Percentiles rank a stretch among this genome's conserved stretches.
These are phyloP conservation scores for Termitomyces sp. DNA, from an alignment of 768 basidiomycete genomes.

Conservation along the genomic window DNA sequence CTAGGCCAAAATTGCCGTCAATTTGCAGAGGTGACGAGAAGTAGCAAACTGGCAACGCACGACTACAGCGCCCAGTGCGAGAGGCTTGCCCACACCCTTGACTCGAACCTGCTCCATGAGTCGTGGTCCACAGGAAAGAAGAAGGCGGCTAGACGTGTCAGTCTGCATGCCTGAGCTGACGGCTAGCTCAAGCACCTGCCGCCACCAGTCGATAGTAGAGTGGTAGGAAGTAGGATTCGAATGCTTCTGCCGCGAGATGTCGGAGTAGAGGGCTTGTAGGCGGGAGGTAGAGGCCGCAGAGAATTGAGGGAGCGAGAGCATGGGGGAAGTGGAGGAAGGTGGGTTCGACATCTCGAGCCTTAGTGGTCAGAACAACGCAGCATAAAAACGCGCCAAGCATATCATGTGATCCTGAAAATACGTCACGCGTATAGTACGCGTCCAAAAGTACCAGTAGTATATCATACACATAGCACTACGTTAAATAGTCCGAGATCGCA, in stretches of 20 bases:
- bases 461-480: neutral
- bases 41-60: slow-evolving; percentile 43
- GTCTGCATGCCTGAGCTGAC: slow-evolving; percentile 57
- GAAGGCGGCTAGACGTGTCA: slow-evolving; percentile 43
- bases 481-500: slow-evolving; percentile 2
- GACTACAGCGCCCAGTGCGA: slow-evolving; percentile 66
- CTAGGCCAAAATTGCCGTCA: slow-evolving; percentile 39
- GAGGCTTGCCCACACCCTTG: slow-evolving; percentile 72
- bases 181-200: slow-evolving; percentile 55
- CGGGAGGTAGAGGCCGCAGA: slow-evolving; percentile 47
- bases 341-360: slow-evolving; percentile 11
- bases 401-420: slow-evolving; percentile 5
- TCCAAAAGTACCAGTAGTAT: neutral
- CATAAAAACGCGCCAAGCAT: neutral
- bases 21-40: neutral
- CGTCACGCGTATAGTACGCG: neutral
- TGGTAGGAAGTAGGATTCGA: slow-evolving; percentile 82
- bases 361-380: neutral
- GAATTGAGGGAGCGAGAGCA: slow-evolving; percentile 41
- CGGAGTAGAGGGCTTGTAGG: slow-evolving; percentile 82
- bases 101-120: slow-evolving; percentile 60
- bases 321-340: slow-evolving; percentile 1
- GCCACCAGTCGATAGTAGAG: slow-evolving; percentile 90
- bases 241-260: slow-evolving; percentile 77
- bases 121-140: slow-evolving; percentile 51